Conservation (phyloP, 805 yeast species). For the Saccharomycopsis fermentans region DNA sequence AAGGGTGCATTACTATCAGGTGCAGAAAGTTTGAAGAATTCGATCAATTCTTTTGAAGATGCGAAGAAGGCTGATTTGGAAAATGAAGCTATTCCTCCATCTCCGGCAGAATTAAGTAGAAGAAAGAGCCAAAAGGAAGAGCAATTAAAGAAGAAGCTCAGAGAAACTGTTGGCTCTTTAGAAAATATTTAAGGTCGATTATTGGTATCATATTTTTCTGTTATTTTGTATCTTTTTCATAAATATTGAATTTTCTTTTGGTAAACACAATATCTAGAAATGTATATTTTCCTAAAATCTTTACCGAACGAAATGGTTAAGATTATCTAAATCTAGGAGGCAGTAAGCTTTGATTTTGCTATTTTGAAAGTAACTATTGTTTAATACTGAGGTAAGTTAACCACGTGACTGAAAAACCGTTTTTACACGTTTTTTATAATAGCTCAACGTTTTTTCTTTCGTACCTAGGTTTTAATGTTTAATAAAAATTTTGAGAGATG, state of each 20-base stretch:
- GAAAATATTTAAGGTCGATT: neutral
- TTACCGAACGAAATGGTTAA: too few relatives aligned
- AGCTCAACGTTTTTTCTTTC: too few relatives aligned
- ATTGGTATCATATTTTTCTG: neutral
- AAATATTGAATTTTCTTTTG: neutral
- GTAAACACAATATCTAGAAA: too few relatives aligned
- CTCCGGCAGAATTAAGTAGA: slow-evolving; percentile 43
- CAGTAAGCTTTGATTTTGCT: too few relatives aligned
- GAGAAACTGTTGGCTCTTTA: slow-evolving; percentile 13
- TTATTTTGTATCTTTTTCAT: neutral
- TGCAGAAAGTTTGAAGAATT: slow-evolving; percentile 61
- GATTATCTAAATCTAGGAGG: too few relatives aligned
- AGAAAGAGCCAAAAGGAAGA: slow-evolving; percentile 37
- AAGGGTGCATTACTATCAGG: slow-evolving; percentile 81
- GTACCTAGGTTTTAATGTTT: neutral
- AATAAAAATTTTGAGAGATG: too few relatives aligned
- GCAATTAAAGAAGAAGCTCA: slow-evolving; percentile 27
- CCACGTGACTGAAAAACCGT: neutral
- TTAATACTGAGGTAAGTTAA: neutral
- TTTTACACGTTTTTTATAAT: neutral
- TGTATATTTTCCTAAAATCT: neutral
- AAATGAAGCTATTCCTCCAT: slow-evolving; percentile 87
- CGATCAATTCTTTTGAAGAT: slow-evolving; percentile 67
- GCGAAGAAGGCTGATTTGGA: slow-evolving; percentile 70
- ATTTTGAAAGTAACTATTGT: too few relatives aligned